Conservation (phyloP, 2,329 filamentous ascomycete genomes). For the Capronia americana region DNA sequence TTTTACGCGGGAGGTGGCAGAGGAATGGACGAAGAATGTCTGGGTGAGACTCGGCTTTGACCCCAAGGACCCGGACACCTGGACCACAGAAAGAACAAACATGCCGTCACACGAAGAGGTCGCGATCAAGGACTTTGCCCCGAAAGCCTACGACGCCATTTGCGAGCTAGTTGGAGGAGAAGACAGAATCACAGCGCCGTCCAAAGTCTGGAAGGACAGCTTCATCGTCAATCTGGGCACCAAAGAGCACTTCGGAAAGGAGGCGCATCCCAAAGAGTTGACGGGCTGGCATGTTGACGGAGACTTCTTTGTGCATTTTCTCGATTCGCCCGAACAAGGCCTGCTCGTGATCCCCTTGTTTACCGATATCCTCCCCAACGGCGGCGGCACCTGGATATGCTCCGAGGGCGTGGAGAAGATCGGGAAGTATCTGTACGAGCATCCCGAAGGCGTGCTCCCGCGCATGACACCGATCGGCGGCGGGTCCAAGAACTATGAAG, state of each 20-base stretch:
- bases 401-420: conserved; percentile 53
- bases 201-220: conserved; percentile 67
- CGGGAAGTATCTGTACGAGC: conserved; percentile 52
- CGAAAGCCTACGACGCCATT: conserved; percentile 70
- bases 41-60: conserved; percentile 72
- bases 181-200: conserved; percentile 54
- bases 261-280: conserved; percentile 60
- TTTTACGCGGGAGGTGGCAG: conserved; percentile 57
- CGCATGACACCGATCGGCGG: conserved; percentile 58
- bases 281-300: conserved; percentile 72
- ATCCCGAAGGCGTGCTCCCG: conserved; percentile 71
- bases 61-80: conserved; percentile 68
- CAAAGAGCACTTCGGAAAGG: conserved; percentile 57
- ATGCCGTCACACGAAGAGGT: conserved; percentile 68
- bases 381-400: conserved; percentile 71
- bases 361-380: conserved; percentile 65
- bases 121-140: conserved; percentile 63
- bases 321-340: conserved; percentile 73
- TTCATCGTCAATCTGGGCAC: conserved; percentile 74
- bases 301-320: conserved; percentile 75
- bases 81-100: conserved; percentile 66
- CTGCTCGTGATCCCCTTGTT: conserved; percentile 72
- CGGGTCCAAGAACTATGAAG: conserved; percentile 10
- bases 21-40: conserved; percentile 56
- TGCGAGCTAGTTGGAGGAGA: conserved; percentile 71